Base-by-base conservation (phyloP, 2,329 filamentous ascomycete species). In the Hypoxylon sp. region DNA sequence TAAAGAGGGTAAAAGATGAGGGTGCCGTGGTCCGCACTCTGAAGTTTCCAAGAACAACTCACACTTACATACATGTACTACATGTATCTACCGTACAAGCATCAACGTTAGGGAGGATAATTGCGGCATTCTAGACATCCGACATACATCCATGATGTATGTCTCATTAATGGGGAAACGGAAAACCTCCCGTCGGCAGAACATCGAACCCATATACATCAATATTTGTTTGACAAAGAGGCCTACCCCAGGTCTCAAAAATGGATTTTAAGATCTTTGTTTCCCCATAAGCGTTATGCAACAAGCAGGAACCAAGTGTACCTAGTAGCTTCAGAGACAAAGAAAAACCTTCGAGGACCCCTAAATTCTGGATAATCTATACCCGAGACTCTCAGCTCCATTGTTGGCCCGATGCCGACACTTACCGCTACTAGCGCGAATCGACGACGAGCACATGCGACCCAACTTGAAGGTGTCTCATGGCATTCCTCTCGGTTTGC, bases 341-440 rank as follows among this genome's bases (percentile, higher is more conserved):
- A 31, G 48, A 31, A 35, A 48, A 48, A 57, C 17, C 51, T 55
- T 58, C 14, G 31, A 53, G 48, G 46, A 63, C 58, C 48, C 52
- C 53, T 47, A 50, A 67, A 60, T 26, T 39, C 24, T 35, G 33
- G 44, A 55, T n/a, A 17, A 44, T 13, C 55, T 42, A 31, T 8
- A 31, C 9, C 29, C 29, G 29, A 31, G 29, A 31, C 6, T 13
- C 31, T 58, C 19, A 26, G 6, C 31, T 42, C 19, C 50, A 52
- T 47, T 39, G 42, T 64, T 61, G 39, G 48, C 56, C 50, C 70
- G 71, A 73, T 73, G 35, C 42, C 29, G 10, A 58, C 3, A 22
- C 26, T 46, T 44, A 9, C 31, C 33, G 39, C 58, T 35, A 39
- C 54, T 72, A 70, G 65, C 54, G 61, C 44, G 26, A 54, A 73